A percentile compares a stretch with the other conserved stretches of the same genome.
Conservation (phyloP, 1,139 yeast genomes). For the Trichomonascaceae sp. region DNA sequence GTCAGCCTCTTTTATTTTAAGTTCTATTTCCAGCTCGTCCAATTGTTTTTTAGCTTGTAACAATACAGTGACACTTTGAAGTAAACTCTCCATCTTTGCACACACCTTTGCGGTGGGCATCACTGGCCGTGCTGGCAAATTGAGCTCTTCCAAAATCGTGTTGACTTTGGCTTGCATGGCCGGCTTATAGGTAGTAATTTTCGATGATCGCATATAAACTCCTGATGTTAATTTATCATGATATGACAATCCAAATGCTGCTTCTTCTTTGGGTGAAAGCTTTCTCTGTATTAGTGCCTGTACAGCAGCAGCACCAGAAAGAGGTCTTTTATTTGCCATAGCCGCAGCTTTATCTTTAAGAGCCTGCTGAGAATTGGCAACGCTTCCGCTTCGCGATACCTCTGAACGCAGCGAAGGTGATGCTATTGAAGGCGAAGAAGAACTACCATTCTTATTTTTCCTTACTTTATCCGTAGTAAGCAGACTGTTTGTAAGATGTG, state of each 20-base stretch:
- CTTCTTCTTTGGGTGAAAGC: slow-evolving; percentile 72
- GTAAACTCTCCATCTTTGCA: slow-evolving; percentile 69
- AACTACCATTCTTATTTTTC: slow-evolving; percentile 41
- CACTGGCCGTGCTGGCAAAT: slow-evolving; percentile 68
- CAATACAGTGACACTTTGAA: slow-evolving; percentile 64
- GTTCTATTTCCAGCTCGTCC: slow-evolving; percentile 82
- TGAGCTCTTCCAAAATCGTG: slow-evolving; percentile 71
- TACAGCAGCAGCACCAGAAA: slow-evolving; percentile 30
- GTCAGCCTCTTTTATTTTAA: slow-evolving; percentile 46
- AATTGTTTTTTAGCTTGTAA: slow-evolving; percentile 81
- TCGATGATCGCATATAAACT: slow-evolving; percentile 71
- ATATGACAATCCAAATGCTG: slow-evolving; percentile 75
- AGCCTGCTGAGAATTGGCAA: not conserved
- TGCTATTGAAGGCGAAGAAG: slow-evolving; percentile 33
- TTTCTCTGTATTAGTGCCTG: slow-evolving; percentile 45
- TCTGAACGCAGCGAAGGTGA: slow-evolving; percentile 40
- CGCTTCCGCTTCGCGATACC: slow-evolving; percentile 23
- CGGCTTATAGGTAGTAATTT: slow-evolving; percentile 55
- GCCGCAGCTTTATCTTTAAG: slow-evolving; percentile 34
- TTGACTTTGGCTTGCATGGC: slow-evolving; percentile 72
- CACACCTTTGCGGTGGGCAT: slow-evolving; percentile 85
- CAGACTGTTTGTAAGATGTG: slow-evolving; percentile 75
- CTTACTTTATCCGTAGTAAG: slow-evolving; percentile 70
- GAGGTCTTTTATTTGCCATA: slow-evolving; percentile 10
- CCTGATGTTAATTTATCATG: slow-evolving; percentile 78